phyloP scores from a whole-genome alignment of 371 early-diverging fungal species.

The Cladochytrium tenue region DNA sequence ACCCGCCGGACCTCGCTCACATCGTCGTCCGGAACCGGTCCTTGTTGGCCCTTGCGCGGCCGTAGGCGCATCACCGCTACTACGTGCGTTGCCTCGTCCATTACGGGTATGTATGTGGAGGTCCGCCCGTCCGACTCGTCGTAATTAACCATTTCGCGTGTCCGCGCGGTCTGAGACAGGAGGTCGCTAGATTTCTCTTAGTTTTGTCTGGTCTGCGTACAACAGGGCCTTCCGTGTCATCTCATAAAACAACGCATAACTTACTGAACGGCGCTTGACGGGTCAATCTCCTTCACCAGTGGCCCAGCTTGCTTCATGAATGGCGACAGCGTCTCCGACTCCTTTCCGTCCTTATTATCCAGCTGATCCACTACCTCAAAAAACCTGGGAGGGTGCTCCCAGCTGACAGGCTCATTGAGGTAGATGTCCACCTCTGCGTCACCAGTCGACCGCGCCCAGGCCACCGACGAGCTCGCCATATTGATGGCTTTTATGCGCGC shows the following conservation, averaged over 20 bases:
- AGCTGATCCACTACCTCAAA: conserved; percentile 10
- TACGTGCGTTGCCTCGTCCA: conserved; percentile 21
- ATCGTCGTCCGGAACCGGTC: conserved; percentile 25
- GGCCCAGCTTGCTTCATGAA: background rate
- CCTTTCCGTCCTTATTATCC: conserved; percentile 1
- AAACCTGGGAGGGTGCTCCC: conserved; percentile 13
- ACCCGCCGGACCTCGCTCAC: conserved; percentile 28
- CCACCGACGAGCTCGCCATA: conserved; percentile 32
- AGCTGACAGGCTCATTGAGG: conserved; percentile 15
- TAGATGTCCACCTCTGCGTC: conserved; percentile 27
- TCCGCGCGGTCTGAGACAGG: conserved; percentile 14
- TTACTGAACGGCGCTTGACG: background rate
- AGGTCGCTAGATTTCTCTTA: conserved; percentile 4
- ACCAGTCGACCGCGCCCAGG: conserved; percentile 24
- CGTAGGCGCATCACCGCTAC: conserved; percentile 27
- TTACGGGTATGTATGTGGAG: conserved; percentile 29
- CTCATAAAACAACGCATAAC: background rate
- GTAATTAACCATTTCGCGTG: conserved; percentile 13
- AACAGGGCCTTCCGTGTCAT: too few relatives aligned
- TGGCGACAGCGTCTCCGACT: conserved; percentile 5
- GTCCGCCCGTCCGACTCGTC: conserved; percentile 13
- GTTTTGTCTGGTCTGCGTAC: too few relatives aligned
- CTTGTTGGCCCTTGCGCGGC: conserved; percentile 10
- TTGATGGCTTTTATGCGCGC: conserved; percentile 33
- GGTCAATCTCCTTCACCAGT: background rate